phyloP scores from a whole-genome alignment of 192 early-diverging fungal genomes.

The Phlyctochytrium planicorne region DNA sequence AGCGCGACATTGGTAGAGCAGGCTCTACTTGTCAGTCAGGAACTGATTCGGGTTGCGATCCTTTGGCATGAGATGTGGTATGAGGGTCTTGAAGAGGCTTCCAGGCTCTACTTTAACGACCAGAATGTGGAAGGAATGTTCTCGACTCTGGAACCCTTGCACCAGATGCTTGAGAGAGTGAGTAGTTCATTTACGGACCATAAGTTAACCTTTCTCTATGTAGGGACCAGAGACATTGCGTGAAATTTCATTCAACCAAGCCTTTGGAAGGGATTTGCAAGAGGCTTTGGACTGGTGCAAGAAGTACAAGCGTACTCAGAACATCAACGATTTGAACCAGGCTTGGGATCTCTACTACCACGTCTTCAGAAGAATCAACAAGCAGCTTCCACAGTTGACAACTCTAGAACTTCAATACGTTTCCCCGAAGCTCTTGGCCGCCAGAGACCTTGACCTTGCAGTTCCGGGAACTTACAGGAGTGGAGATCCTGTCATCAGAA shows the following conservation, averaged over 20 bases:
- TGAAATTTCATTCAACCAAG: conserved; percentile 89
- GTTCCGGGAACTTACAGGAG: conserved; percentile 90
- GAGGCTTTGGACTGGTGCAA: conserved; percentile 84
- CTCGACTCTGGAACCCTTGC: conserved; percentile 77
- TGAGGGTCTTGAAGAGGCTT: conserved; percentile 87
- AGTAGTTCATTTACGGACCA: conserved; percentile 12
- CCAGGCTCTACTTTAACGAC: conserved; percentile 73
- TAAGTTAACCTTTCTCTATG: no score
- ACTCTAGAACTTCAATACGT: conserved; percentile 86
- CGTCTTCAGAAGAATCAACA: conserved; percentile 74
- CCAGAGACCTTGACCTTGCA: conserved; percentile 81
- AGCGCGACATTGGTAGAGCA: conserved; percentile 85
- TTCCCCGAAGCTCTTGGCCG: conserved; percentile 82
- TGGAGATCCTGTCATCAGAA: conserved; percentile 80
- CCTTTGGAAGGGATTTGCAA: conserved; percentile 79
- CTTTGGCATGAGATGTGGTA: conserved; percentile 98
- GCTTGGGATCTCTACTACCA: conserved; percentile 93
- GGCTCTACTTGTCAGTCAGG: conserved; percentile 90
- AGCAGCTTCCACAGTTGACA: conserved; percentile 78
- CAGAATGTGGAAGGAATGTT: conserved; percentile 87
- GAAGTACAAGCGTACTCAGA: conserved; percentile 71
- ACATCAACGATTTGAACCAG: conserved; percentile 82
- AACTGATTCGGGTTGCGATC: conserved; percentile 95
- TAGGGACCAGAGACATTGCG: conserved; percentile 83
- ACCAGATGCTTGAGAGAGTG: conserved; percentile 79